Evolutionary conservation across 2,329 filamentous ascomycete species (phyloP), one percentile per base, ranked within the genome.

Genomic region (Akanthomyces dipterigenus): DNA sequence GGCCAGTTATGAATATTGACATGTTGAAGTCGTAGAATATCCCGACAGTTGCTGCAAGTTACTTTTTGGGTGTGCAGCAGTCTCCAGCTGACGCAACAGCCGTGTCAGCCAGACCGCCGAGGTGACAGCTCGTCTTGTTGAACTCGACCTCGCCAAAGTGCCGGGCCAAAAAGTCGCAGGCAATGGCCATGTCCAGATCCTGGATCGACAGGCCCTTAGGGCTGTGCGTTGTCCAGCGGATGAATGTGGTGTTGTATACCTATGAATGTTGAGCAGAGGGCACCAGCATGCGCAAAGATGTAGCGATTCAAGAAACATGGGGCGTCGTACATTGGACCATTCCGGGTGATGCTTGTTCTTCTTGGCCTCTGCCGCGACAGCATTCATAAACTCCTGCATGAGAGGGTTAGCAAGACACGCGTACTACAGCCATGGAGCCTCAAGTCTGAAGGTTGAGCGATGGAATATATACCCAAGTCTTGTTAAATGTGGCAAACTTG

Each of bases 221-320:
- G 62, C 75, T 81, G 70, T 91, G 88, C 1, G 88, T 91, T 9
- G 87, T 90, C 88, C 88, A 91, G 54, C 86, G 82, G 64, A 91
- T 84, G 66, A 85, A 85, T 0, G 84, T 83, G 6, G 82, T 87
- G 70, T 89, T 90, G 74, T 88, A 91, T 9, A 89, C 81, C 86
- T 88, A 53, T 31, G 20, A 5, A 22, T 48, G 4, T 56, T 55
- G n/a, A 60, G 55, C 26, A 49, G 11, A 11, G 11, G 31, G 11
- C 31, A 53, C 9, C n/a, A n/a, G n/a, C n/a, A n/a, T n/a, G 42
- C n/a, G 6, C 7, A n/a, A 45, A 43, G n/a, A 38, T 16, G 14
- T 3, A 38, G 24, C 1, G 51, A 34, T 22, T 22, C 20, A 1
- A 48, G 20, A 24, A 18, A 24, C 9, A 26, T 22, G 22, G 28